Evolutionary conservation across 2,329 filamentous ascomycete genomes (phyloP).

Genomic region (Didymella pomorum): DNA sequence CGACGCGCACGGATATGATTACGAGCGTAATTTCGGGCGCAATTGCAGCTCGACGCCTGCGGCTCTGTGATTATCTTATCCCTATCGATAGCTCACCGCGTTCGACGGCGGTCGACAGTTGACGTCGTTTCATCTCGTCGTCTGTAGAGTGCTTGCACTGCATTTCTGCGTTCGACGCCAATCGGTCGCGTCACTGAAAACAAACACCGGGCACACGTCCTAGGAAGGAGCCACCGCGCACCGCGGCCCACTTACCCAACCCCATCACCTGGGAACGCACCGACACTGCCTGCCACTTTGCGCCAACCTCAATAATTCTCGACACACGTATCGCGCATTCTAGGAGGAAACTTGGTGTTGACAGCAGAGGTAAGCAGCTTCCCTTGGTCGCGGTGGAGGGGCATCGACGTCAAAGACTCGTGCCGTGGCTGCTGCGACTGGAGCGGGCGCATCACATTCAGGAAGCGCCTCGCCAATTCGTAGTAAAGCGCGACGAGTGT

Average conservation of each 20-base stretch:
- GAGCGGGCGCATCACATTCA: slow-evolving; percentile 5
- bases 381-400: slow-evolving; percentile 15
- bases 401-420: slow-evolving; percentile 15
- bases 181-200: slow-evolving; percentile 25
- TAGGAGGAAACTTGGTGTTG: not conserved
- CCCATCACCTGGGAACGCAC: slow-evolving; percentile 23
- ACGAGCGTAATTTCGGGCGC: slow-evolving; percentile 21
- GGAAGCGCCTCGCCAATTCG: slow-evolving; percentile 3
- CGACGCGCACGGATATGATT: slow-evolving; percentile 23
- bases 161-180: slow-evolving; percentile 16
- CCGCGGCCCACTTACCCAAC: slow-evolving; percentile 23
- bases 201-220: slow-evolving; percentile 21
- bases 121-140: slow-evolving; percentile 16
- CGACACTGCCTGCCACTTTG: slow-evolving; percentile 22
- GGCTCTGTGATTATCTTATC: slow-evolving; percentile 19
- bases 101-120: slow-evolving; percentile 16
- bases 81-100: slow-evolving; percentile 25
- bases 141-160: slow-evolving; percentile 1
- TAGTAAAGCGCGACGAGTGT: slow-evolving; percentile 1
- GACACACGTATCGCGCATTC: slow-evolving; percentile 16
- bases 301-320: slow-evolving; percentile 15
- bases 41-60: slow-evolving; percentile 17
- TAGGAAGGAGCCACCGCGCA: slow-evolving; percentile 14
- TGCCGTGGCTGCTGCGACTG: slow-evolving; percentile 6
- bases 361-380: slow-evolving; percentile 16